phyloP scores from a whole-genome alignment of 2,329 filamentous ascomycete genomes.

The Aspergillus sp. region DNA sequence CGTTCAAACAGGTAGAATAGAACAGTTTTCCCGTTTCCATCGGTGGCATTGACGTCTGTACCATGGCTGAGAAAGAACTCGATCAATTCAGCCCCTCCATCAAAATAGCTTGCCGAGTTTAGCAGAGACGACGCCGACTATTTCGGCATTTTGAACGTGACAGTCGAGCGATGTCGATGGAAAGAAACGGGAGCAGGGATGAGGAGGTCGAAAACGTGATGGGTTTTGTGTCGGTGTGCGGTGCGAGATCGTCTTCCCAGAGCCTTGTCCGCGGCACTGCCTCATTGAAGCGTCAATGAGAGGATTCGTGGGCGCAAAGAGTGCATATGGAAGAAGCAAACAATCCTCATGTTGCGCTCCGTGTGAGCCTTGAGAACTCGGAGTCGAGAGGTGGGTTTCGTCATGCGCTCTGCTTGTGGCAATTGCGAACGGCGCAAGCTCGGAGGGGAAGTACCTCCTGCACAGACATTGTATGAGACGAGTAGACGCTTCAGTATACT shows the following conservation, averaged over 20 bases:
- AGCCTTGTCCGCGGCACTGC: not conserved
- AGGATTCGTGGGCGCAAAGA: not conserved
- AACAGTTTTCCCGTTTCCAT: not conserved
- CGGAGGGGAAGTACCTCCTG: too few species aligned
- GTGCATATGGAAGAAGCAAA: too few species aligned
- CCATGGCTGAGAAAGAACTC: not conserved
- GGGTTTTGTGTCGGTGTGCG: not conserved
- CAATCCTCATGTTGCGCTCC: too few species aligned
- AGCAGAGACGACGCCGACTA: constrained; percentile 3
- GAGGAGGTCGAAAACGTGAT: too few species aligned
- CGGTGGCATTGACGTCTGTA: not conserved
- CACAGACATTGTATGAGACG: too few species aligned
- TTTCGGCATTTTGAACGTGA: not conserved
- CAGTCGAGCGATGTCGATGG: too few species aligned
- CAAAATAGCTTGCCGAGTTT: not conserved
- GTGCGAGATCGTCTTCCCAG: not conserved
- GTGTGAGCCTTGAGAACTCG: too few species aligned
- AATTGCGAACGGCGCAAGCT: too few species aligned
- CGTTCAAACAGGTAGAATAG: not conserved
- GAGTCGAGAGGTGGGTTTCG: too few species aligned
- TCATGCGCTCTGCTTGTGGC: too few species aligned
- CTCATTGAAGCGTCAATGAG: not conserved
- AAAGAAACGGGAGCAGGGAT: too few species aligned
- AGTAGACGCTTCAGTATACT: too few species aligned
- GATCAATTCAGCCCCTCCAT: not conserved